Evolutionary conservation across 805 yeast species (phyloP), one percentile per base, ranked within the genome.

Genomic region (Lachancea sp.): DNA sequence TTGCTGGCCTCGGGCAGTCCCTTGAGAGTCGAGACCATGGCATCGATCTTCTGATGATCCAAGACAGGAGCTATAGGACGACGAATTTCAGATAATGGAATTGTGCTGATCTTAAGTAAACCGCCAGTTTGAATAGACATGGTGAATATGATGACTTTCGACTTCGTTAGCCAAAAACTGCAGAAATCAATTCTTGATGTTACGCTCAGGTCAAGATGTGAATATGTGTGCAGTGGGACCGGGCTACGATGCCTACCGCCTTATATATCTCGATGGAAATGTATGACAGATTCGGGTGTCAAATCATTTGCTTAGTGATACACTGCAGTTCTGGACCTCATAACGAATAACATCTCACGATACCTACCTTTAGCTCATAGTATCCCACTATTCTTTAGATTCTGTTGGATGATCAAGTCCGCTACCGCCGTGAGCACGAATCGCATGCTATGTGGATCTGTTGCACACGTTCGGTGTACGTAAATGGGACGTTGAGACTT

Each of bases 391-490:
- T 75, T 78, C 63, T 81, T 79, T 62, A 91, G 66, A 59, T 85
- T 90, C 56, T 85, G 85, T 60, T 85, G 91, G 26, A 91, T 77
- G 38, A 93, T 78, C 78, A 88, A 74, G 67, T 93, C 98, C 1
- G 97, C 88, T 8, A 89, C 96, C 0, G 98, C 96, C 3, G 85
- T 78, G 46, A 93, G 72, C 15, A 93, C 96, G 58, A 90, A 91
- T 58, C 78, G 76, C 96, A 93, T 93, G 25, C 89, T 78, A 45
- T 78, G 72, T 0, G 95, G 78, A 62, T 93, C 98, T 0, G 99
- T 93, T 0, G 99, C 99, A 67, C 97, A 89, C 1, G 99, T 93
- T 52, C 89, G 71, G 67, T 89, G 96, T 18, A 87, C 84, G 60
- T 93, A 93, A 27, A 93, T 76, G n/a, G 89, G 91, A 38, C 78